Percentiles rank a stretch among this genome's conserved stretches.
These are phyloP conservation scores for Ceratopteris richardii DNA, from an alignment of 75 land plant species.

Conservation along the genomic window DNA sequence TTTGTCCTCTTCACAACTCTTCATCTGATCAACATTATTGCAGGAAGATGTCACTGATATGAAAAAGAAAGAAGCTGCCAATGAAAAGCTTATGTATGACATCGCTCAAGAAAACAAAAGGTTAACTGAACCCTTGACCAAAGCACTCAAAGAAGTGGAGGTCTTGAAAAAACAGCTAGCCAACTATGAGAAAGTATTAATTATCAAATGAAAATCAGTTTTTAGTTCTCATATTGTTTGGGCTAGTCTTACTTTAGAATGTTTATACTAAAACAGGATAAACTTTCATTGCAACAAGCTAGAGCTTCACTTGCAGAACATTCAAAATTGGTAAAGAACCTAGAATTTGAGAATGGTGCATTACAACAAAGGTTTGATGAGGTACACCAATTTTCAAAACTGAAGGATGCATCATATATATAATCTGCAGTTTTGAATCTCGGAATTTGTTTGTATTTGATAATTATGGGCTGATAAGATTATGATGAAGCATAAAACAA, in stretches of 20 bases:
- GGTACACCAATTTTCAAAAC: slow-evolving; percentile 10
- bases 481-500: no score
- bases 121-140: slow-evolving; percentile 26
- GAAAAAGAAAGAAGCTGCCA: slow-evolving; percentile 37
- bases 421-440: no score
- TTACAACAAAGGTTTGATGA: slow-evolving; percentile 21
- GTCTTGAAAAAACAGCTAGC: slow-evolving; percentile 12
- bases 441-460: no score
- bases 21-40: no score
- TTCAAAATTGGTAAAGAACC: slow-evolving; percentile 8
- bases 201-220: not conserved
- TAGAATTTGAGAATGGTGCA: slow-evolving; percentile 23
- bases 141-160: slow-evolving; percentile 31
- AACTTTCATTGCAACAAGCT: slow-evolving; percentile 14
- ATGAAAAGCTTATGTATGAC: slow-evolving; percentile 33
- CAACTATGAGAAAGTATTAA: slow-evolving; percentile 28
- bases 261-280: slow-evolving; percentile 17
- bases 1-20: not conserved
- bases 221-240: no score
- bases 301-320: slow-evolving; percentile 12
- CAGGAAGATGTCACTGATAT: slow-evolving; percentile 34
- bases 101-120: slow-evolving; percentile 37
- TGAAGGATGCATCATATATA: no score
- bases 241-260: no score
- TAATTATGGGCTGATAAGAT: no score